These are phyloP conservation scores for Apiospora phragmitis DNA, from an alignment of 2,329 filamentous ascomycete species.

Conservation along the genomic window DNA sequence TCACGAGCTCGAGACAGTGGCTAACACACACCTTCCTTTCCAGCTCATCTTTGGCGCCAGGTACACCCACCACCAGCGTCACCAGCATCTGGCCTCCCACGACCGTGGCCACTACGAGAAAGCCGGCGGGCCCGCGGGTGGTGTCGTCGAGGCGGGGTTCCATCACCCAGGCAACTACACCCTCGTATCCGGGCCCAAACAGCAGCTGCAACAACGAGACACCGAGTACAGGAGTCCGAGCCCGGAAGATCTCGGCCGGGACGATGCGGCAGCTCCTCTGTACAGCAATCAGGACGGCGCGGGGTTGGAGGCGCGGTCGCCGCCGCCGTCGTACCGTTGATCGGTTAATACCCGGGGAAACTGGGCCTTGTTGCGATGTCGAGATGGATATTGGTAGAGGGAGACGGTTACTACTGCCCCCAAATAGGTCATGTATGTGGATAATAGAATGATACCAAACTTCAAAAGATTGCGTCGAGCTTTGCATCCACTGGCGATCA, in stretches of 20 bases:
- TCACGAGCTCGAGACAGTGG: no score
- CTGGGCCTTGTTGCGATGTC: background rate
- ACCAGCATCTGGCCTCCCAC: constrained; percentile 14
- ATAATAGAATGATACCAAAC: background rate
- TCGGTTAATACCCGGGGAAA: background rate
- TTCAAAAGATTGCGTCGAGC: background rate
- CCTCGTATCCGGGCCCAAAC: background rate
- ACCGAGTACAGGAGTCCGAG: background rate
- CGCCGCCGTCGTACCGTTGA: background rate
- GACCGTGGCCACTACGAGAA: constrained; percentile 10
- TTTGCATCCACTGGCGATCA: background rate
- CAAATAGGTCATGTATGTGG: no score
- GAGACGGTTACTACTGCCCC: background rate
- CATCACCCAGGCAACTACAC: background rate
- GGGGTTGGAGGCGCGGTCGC: background rate
- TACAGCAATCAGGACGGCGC: background rate
- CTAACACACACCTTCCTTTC: background rate
- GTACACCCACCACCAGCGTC: constrained; percentile 17
- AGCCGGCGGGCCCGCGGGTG: background rate
- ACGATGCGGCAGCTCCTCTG: background rate
- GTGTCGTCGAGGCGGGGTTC: constrained; percentile 9
- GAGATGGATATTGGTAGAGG: background rate
- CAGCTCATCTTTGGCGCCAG: constrained; percentile 19
- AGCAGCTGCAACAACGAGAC: background rate
- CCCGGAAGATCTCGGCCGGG: background rate